Evolutionary conservation across 2,329 filamentous ascomycete species (phyloP), one percentile per base, ranked within the genome.

Genomic region (Fusarium avenaceum): DNA sequence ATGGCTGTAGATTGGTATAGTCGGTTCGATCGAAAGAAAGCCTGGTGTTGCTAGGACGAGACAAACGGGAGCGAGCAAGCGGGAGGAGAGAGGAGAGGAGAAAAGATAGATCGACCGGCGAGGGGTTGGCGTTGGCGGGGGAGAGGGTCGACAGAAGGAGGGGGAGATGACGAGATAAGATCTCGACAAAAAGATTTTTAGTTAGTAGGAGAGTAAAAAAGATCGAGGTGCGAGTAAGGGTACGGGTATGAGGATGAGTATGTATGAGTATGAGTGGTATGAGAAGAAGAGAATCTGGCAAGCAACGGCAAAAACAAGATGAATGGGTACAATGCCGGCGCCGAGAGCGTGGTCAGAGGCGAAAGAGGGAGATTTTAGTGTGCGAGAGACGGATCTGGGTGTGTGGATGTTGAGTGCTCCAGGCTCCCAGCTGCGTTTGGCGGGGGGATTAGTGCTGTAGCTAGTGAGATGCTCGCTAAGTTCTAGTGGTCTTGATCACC

Each of bases 1-100:
- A 99, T 99, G 83, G 70, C 71, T 77, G 55, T 54, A 66, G 46
- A 56, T 68, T 63, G 51, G 56, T 60, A 40, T 68, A 55, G 44
- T 63, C 57, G 65, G 54, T 72, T 72, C 71, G 71, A 64, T 70
- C 67, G 73, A 71, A 50, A 73, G 69, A 70, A 65, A 67, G 72
- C 72, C 74, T 70, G 67, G 48, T 55, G 57, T 60, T 59, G 67
- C 65, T 55, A 51, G 45, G 70, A 69, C 63, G 50, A 65, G 58
- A 54, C 57, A 61, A 45, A 56, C 49, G 59, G 64, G 57, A 40
- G 35, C 53, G 57, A 70, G 42, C 54, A 49, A 57, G 56, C 48
- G 59, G 51, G 42, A 54, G 57, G 24, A 65, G 55, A 57, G 51
- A 46, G 40, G 57, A 67, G 63, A 63, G 48, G 59, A 63, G 67